Evolutionary conservation across 2,329 filamentous ascomycete genomes (phyloP).

Genomic region (Trichophyton equinum): DNA sequence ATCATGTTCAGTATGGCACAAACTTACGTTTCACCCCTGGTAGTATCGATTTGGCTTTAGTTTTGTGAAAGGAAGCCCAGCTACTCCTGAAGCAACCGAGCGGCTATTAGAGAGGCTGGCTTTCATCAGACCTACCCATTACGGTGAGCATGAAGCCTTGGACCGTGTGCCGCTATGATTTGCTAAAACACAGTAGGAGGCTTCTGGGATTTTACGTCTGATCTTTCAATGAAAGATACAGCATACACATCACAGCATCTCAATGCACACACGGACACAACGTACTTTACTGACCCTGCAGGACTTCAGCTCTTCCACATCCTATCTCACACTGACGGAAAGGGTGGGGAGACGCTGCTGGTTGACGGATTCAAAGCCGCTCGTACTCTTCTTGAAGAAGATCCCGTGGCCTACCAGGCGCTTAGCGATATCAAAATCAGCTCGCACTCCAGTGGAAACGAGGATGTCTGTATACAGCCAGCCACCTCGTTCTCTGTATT

Average conservation of each 20-base stretch:
- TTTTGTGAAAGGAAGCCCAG: slow-evolving; percentile 60
- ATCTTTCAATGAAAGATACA: slow-evolving; percentile 76
- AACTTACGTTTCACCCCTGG: neutral
- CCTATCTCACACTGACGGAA: slow-evolving; percentile 55
- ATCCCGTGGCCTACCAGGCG: slow-evolving; percentile 44
- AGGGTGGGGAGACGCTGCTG: slow-evolving; percentile 65
- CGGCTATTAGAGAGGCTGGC: slow-evolving; percentile 66
- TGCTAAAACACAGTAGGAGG: slow-evolving; percentile 35
- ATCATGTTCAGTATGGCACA: neutral
- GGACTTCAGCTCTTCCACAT: slow-evolving; percentile 89
- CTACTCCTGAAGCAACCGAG: slow-evolving; percentile 58
- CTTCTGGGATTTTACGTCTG: slow-evolving; percentile 79
- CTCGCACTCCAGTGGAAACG: slow-evolving; percentile 78
- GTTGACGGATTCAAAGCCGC: slow-evolving; percentile 79
- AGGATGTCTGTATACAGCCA: slow-evolving; percentile 68
- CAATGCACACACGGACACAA: slow-evolving; percentile 81
- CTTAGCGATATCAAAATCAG: slow-evolving; percentile 50
- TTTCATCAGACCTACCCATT: slow-evolving; percentile 82
- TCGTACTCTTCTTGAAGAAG: slow-evolving; percentile 41
- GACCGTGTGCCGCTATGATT: neutral
- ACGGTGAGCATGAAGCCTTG: slow-evolving; percentile 45
- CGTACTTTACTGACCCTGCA: slow-evolving; percentile 87
- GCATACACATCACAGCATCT: slow-evolving; percentile 81
- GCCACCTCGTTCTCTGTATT: slow-evolving; percentile 60
- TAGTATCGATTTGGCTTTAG: slow-evolving; percentile 62